Evolutionary conservation across 495 filamentous ascomycete species (phyloP), one percentile per base, ranked within the genome.

Genomic region (Penicillium psychrofluorescens): DNA sequence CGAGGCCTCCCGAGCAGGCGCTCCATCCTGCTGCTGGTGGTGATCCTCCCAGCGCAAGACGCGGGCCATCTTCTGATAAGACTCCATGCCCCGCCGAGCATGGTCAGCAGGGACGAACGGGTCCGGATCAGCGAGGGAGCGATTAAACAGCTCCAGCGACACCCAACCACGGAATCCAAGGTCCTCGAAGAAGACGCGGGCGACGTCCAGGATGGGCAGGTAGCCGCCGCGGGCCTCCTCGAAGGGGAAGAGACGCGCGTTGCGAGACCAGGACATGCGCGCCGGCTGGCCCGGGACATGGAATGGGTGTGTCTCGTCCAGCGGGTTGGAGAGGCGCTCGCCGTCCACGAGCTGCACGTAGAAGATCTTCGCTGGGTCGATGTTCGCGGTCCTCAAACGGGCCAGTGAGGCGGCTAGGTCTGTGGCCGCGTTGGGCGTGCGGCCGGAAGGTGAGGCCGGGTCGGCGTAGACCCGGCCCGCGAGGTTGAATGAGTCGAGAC

Each of bases 401-500:
- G 64, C 57, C 33, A 94, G 63, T 4, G 81, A 85, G 8, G 64
- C 67, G 14, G 63, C 59, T 11, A 88, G 64, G 7, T 76, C 75
- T 2, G 62, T 66, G 0, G 83, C 79, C 6, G 81, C 83, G 50
- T 83, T 71, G 9, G 66, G 56, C 0, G 71, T 77, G 28, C 67
- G 66, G 2, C 86, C 83, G 0, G 67, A 56, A 7, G 68, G 50
- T 1, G 64, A 51, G 1, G 80, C 64, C 0, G 84, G 84, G 49
- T 92, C 85, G 1, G 83, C 86, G 51, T 81, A 92, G 16, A 87
- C 76, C 30, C 83, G 69, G 1, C 78, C 86, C 1, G 82, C 81
- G 36, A 90, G 86, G 64, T 92, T 88, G 62, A 86, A 92, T 0
- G 83, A 86, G 64, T 90, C 86, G 11, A 90, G 71, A 62, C 85